A percentile compares a stretch with the other conserved stretches of the same genome.
Evolutionary conservation across 805 yeast genomes (phyloP).

Genomic region (Yarrowia phangngaensis): DNA sequence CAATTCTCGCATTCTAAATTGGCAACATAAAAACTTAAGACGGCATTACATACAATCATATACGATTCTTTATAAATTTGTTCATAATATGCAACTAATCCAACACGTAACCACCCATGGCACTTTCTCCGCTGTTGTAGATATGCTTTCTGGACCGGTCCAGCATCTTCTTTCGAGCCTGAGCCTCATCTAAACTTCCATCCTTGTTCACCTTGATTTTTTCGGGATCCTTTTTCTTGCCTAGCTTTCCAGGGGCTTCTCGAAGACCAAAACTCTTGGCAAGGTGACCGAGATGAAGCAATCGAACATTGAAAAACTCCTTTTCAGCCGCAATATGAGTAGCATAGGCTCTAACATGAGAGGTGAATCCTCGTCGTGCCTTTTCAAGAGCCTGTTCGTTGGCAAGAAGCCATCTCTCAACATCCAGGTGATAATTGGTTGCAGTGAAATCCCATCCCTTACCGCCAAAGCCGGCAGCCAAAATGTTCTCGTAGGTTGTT

Average conservation of each 20-base stretch:
- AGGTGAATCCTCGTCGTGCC: conserved; percentile 78
- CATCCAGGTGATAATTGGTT: conserved; percentile 89
- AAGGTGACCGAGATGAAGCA: conserved; percentile 88
- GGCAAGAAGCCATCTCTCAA: conserved; percentile 83
- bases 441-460: conserved; percentile 85
- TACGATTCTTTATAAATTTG: background rate
- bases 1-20: too few species aligned
- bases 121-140: conserved; percentile 5
- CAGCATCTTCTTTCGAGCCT: conserved; percentile 17
- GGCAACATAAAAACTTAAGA: too few species aligned
- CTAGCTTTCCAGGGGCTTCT: conserved; percentile 85
- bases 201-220: conserved; percentile 25
- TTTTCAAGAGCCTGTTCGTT: conserved; percentile 55
- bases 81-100: background rate
- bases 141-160: conserved; percentile 12
- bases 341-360: conserved; percentile 92
- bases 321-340: conserved; percentile 85
- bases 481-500: conserved; percentile 35
- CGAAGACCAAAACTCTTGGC: conserved; percentile 93
- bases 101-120: conserved; percentile 16
- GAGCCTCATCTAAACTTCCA: conserved; percentile 15
- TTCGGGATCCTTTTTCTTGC: conserved; percentile 36
- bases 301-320: conserved; percentile 71
- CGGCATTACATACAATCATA: too few species aligned
- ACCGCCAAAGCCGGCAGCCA: conserved; percentile 42